These are phyloP conservation scores for Bertia moriformis DNA, from an alignment of 2,329 filamentous ascomycete genomes.

Conservation along the genomic window DNA sequence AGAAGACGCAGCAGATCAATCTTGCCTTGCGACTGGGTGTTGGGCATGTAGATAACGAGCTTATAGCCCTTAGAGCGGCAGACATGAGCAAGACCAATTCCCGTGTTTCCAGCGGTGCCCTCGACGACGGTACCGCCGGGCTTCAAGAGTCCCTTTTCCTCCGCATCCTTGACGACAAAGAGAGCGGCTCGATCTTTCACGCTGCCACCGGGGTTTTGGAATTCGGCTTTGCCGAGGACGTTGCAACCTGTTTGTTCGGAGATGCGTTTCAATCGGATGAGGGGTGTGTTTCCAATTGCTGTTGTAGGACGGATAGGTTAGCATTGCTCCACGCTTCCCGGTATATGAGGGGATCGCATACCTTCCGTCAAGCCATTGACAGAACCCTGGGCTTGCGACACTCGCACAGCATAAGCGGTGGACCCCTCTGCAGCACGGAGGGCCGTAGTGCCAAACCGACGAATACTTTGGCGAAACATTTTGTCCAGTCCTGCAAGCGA, in stretches of 20 bases:
- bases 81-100: conserved; percentile 92
- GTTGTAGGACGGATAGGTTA: conserved; percentile 2
- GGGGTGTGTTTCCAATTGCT: conserved; percentile 95
- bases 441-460: conserved; percentile 1
- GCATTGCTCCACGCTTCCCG: background rate
- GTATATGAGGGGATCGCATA: background rate
- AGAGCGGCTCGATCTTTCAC: conserved; percentile 94
- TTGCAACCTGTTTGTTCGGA: conserved; percentile 88
- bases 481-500: too few relatives aligned
- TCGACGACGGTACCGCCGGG: conserved; percentile 91
- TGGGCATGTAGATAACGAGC: conserved; percentile 98
- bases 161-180: conserved; percentile 85
- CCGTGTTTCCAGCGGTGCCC: conserved; percentile 93
- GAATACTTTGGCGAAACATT: conserved; percentile 1
- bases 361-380: background rate
- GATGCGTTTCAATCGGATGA: conserved; percentile 77
- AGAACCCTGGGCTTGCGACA: background rate
- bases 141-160: conserved; percentile 68
- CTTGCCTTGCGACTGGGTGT: conserved; percentile 96
- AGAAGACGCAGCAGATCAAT: conserved; percentile 82
- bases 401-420: background rate
- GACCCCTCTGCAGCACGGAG: background rate
- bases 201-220: conserved; percentile 92
- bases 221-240: conserved; percentile 90
- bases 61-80: conserved; percentile 84